Evolutionary conservation across 2,329 filamentous ascomycete genomes (phyloP).

Genomic region (Botrytis pseudocinerea): DNA sequence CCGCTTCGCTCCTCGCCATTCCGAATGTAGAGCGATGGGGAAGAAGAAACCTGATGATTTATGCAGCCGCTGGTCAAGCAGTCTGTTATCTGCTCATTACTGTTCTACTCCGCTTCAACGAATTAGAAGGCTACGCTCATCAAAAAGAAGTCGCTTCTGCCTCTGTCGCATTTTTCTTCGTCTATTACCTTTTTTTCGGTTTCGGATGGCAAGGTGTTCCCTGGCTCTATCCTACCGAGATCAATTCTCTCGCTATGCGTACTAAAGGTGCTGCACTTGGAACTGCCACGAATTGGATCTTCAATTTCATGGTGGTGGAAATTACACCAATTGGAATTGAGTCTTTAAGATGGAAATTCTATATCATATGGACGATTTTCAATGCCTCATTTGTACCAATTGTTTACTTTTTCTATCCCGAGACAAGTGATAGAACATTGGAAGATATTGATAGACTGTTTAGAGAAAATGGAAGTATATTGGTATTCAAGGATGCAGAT

Average conservation of each 20-base stretch:
- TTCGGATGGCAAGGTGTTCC: slow-evolving; percentile 48
- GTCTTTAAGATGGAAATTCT: slow-evolving; percentile 60
- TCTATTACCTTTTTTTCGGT: slow-evolving; percentile 56
- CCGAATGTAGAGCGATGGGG: slow-evolving; percentile 57
- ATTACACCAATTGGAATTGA: slow-evolving; percentile 45
- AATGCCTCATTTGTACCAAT: slow-evolving; percentile 42
- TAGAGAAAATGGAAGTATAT: slow-evolving; percentile 17
- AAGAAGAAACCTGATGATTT: slow-evolving; percentile 71
- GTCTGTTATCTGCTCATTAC: slow-evolving; percentile 55
- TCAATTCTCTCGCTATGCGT: slow-evolving; percentile 52
- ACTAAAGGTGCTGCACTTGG: slow-evolving; percentile 59
- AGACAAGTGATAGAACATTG: slow-evolving; percentile 43
- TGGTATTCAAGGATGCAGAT: slow-evolving; percentile 13
- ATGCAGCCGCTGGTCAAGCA: slow-evolving; percentile 65
- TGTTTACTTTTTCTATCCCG: slow-evolving; percentile 52
- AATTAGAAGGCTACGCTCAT: slow-evolving; percentile 24
- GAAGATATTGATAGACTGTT: slow-evolving; percentile 22
- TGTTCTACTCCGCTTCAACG: slow-evolving; percentile 46
- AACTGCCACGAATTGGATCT: slow-evolving; percentile 48
- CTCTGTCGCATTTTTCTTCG: slow-evolving; percentile 44
- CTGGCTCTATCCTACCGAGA: slow-evolving; percentile 57
- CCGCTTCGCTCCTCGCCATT: slow-evolving; percentile 38
- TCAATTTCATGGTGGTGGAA: slow-evolving; percentile 48
- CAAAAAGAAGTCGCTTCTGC: slow-evolving; percentile 28
- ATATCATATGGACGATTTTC: slow-evolving; percentile 55